Conservation (phyloP, 257 asterid species). For the Knoxia roxburghii region DNA sequence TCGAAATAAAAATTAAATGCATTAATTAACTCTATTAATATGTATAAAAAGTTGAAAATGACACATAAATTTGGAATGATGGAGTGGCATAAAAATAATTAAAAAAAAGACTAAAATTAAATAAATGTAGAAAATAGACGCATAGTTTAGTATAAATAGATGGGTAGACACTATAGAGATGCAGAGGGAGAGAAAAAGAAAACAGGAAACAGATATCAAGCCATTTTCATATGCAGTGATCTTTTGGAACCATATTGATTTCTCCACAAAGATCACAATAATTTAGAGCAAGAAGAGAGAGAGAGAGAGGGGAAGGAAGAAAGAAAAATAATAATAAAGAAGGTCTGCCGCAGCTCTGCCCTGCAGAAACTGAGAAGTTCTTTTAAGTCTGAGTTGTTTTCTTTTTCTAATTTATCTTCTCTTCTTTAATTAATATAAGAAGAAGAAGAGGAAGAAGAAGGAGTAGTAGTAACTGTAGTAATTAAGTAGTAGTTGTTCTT, state of each 20-base stretch:
- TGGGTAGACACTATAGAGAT: no score
- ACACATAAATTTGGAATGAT: no score
- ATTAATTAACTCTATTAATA: no score
- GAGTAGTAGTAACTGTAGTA: no score
- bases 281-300: background rate
- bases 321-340: background rate
- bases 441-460: no score
- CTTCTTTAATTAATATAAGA: constrained; percentile 7
- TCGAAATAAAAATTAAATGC: no score
- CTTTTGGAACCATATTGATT: constrained; percentile 15
- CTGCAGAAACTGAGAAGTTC: background rate
- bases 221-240: constrained; percentile 29
- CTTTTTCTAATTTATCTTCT: constrained; percentile 3
- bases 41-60: no score
- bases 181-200: constrained; percentile 6
- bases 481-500: no score
- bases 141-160: background rate
- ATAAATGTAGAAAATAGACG: background rate
- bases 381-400: constrained; percentile 15
- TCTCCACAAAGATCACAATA: background rate
- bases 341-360: background rate
- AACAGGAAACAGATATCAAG: constrained; percentile 30
- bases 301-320: constrained; percentile 6
- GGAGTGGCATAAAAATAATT: no score
- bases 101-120: no score